phyloP scores from a whole-genome alignment of 2,329 filamentous ascomycete genomes.

The Aspergillus sp. region DNA sequence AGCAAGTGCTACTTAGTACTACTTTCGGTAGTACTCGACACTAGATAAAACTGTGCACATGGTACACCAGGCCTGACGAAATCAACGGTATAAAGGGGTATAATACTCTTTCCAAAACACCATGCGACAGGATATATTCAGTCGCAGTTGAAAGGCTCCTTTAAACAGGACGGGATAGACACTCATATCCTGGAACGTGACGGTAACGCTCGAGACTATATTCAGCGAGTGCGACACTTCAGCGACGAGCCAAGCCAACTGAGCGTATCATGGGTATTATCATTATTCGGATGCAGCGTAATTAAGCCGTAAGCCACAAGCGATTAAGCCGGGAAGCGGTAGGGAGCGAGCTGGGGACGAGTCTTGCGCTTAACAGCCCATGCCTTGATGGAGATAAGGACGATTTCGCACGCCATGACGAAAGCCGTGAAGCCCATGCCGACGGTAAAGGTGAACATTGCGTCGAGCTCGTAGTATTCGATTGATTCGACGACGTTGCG shows the following conservation, averaged over 20 bases:
- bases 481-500: constrained; percentile 75
- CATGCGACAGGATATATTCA: constrained; percentile 6
- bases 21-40: too few species aligned
- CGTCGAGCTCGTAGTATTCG: constrained; percentile 73
- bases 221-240: background rate
- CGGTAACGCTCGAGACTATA: background rate
- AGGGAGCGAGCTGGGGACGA: constrained; percentile 28
- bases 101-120: constrained; percentile 21
- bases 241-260: too few species aligned
- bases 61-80: constrained; percentile 11
- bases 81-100: constrained; percentile 23
- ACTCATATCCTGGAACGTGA: too few species aligned
- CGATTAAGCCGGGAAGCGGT: constrained; percentile 27
- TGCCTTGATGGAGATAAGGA: constrained; percentile 80
- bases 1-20: too few species aligned
- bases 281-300: background rate
- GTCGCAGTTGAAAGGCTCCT: background rate
- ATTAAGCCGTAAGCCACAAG: background rate
- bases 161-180: background rate
- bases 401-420: constrained; percentile 79
- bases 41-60: too few species aligned
- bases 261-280: background rate
- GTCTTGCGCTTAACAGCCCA: constrained; percentile 64
- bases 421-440: constrained; percentile 80
- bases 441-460: constrained; percentile 91